Conservation (phyloP, 257 asterid genomes). For the Echites panduratus region DNA sequence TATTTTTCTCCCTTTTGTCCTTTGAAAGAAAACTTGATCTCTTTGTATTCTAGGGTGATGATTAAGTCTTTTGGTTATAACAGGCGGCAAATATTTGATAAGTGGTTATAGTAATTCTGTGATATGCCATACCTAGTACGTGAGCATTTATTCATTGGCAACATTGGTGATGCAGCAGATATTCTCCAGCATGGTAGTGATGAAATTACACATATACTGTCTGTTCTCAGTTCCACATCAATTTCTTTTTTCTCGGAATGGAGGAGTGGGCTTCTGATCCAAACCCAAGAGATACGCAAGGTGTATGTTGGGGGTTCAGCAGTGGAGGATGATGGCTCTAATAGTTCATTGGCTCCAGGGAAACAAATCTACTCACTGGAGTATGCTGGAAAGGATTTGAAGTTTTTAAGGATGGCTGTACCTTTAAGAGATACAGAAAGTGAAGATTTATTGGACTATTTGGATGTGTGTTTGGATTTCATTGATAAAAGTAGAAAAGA, state of each 20-base stretch:
- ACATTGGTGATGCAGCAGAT: slow-evolving; percentile 88
- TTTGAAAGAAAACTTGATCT: neutral
- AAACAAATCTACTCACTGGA: slow-evolving; percentile 76
- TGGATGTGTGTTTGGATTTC: slow-evolving; percentile 86
- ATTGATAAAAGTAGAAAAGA: slow-evolving; percentile 75
- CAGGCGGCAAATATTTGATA: slow-evolving; percentile 8
- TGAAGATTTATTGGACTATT: slow-evolving; percentile 75
- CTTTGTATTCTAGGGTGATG: neutral
- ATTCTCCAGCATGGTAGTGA: slow-evolving; percentile 75
- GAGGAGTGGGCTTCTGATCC: slow-evolving; percentile 63
- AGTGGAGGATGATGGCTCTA: slow-evolving; percentile 47
- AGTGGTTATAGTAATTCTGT: neutral
- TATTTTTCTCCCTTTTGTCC: too few relatives aligned
- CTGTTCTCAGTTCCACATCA: slow-evolving; percentile 79
- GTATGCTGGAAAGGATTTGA: slow-evolving; percentile 87
- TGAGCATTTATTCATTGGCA: slow-evolving; percentile 69
- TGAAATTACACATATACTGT: slow-evolving; percentile 69
- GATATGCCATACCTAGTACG: slow-evolving; percentile 90
- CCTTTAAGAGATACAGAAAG: slow-evolving; percentile 92
- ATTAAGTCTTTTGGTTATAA: neutral
- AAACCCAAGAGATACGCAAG: slow-evolving; percentile 71
- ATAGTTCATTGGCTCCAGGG: slow-evolving; percentile 55
- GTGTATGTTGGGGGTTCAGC: slow-evolving; percentile 58
- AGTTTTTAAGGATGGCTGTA: slow-evolving; percentile 79
- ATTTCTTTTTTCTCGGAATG: slow-evolving; percentile 91